Conservation (phyloP, 1,139 yeast species). For the Insectozyma bohioensis region DNA sequence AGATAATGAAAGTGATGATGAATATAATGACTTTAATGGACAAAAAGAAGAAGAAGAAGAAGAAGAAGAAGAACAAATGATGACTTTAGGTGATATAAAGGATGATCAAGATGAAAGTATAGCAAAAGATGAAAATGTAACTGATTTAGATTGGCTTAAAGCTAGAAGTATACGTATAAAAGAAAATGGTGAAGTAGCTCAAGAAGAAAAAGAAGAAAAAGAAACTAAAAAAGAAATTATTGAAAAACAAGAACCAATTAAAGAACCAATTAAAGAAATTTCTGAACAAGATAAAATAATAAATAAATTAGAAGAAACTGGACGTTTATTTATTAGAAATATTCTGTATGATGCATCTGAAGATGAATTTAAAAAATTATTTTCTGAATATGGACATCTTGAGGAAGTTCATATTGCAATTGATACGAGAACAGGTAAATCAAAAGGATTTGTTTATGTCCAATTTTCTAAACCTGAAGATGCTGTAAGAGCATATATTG, state of each 20-base stretch:
- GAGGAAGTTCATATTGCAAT: constrained; percentile 88
- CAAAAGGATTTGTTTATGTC: constrained; percentile 91
- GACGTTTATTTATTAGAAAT: constrained; percentile 86
- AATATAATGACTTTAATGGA: constrained; percentile 55
- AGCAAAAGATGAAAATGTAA: constrained; percentile 54
- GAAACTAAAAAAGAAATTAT: constrained; percentile 16
- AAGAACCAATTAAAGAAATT: constrained; percentile 17
- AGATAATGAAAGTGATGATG: constrained; percentile 63
- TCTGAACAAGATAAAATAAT: constrained; percentile 42
- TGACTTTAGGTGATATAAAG: constrained; percentile 17
- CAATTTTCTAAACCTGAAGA: constrained; percentile 64
- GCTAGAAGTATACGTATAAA: constrained; percentile 73
- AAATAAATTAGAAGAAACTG: constrained; percentile 62
- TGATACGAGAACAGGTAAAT: constrained; percentile 84
- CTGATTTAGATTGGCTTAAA: constrained; percentile 90
- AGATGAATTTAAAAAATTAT: constrained; percentile 66
- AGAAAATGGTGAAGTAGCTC: constrained; percentile 41
- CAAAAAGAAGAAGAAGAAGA: constrained; percentile 20
- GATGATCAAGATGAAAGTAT: constrained; percentile 21
- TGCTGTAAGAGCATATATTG: constrained; percentile 73
- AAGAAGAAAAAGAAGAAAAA: constrained; percentile 20
- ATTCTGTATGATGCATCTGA: constrained; percentile 80
- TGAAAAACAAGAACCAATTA: constrained; percentile 13
- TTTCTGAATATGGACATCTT: constrained; percentile 55
- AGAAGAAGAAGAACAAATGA: constrained; percentile 20